Evolutionary conservation across 352 stramenopile species (phyloP), one percentile per base, ranked within the genome.

Genomic region (Phytophthora pseudosyringae): DNA sequence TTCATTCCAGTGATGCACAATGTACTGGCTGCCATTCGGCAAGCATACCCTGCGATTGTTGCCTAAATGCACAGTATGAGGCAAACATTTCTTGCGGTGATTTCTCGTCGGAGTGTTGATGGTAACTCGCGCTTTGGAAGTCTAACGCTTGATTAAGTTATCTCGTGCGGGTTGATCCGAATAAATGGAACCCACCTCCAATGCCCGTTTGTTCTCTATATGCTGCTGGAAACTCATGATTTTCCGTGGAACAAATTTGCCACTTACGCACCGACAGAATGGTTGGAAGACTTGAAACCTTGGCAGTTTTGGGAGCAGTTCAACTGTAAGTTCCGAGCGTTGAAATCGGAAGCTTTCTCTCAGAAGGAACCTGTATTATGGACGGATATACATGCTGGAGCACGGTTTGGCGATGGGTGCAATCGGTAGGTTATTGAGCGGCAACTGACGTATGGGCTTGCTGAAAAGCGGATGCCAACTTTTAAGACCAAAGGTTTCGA

Each of bases 41-140:
- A 35, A 35, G 31, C 31, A 41, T 69, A 60, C 41, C 49, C 50
- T 55, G 36, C 29, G 26, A 73, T 73, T 65, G 38, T 45, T 39
- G 9, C 33, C 4, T 10, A 60, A 12, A 60, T 65, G 36, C 1
- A 49, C 1, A 52, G 21, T 45, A 72, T 68, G 50, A 53, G n/a
- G 18, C 15, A 73, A 32, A 51, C 45, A 35, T 73, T 73, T 41
- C 39, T 69, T 26, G 59, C 59, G 8, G 59, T 73, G 8, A 56
- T 74, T 26, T 41, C 47, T 50, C 43, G 40, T 45, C 59, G 53
- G 9, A 13, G 1, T 10, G 46, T 73, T 49, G 15, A 52, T 59
- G 18, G 8, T 28, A 7, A 63, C 12, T 71, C 63, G 16, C 13
- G 15, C 11, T 65, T 73, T 64, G 44, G 58, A 44, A 62, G n/a